Base-by-base conservation (phyloP, 2,329 filamentous ascomycete genomes). In the Curvularia spicifera region DNA sequence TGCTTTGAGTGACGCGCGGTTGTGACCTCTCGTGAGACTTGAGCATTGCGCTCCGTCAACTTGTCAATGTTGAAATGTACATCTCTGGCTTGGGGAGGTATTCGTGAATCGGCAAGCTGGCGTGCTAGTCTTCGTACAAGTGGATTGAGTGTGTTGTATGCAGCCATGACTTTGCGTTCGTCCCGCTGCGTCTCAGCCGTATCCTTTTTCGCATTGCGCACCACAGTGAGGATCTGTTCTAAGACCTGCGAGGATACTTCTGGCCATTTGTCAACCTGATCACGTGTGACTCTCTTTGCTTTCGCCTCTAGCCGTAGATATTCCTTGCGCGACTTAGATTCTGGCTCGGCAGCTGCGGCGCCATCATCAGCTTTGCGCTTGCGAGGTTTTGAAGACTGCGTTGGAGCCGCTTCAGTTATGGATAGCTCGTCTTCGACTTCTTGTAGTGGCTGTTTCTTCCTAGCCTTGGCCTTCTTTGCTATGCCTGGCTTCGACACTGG, bases 21-120 rank as follows among this genome's bases (percentile, higher is more conserved):
- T 15, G 85, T 87, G 5, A 91, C 64, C 40, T 82, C 74, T 84
- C 82, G 58, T 78, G 78, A 69, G 39, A 73, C 53, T 28, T 73
- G 62, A 29, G 72, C 70, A 60, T 85, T 85, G n/a, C 83, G 83
- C 66, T 87, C 84, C 8, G 89, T 78, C 13, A 88, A 83, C 65
- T 82, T 84, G 70, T 91, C 88, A 62, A 88, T 88, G 67, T 89
- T 83, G 46, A 91, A 84, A 49, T 85, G 81, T 15, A 81, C 78
- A 7, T 78, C 80, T 51, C 75, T 76, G 42, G 76, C 76, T 2
- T 83, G 80, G 0, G 85, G 86, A 1, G 89, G 89, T 69, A 91
- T 90, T n/a, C 87, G 87, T 51, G 90, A 79, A 33, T 82, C 83
- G 15, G 80, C 75, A 5, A 91, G 77, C 68, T 87, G 88, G 47